These are phyloP conservation scores for Trifolium repens DNA, from an alignment of 306 rosid genomes.

Conservation along the genomic window DNA sequence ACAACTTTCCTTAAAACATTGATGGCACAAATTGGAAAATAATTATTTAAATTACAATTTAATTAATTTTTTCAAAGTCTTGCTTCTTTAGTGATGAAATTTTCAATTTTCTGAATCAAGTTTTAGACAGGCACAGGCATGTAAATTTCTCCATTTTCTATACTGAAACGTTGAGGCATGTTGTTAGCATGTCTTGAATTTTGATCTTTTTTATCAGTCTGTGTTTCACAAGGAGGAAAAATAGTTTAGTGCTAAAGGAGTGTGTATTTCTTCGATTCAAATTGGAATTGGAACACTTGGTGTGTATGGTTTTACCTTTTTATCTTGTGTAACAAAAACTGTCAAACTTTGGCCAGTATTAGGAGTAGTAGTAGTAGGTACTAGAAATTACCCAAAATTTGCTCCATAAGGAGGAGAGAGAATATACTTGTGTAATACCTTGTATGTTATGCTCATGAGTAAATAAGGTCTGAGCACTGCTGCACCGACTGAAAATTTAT, in stretches of 20 bases:
- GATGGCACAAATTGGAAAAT: conserved; percentile 25
- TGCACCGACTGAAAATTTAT: not conserved
- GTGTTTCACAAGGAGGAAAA: conserved; percentile 9
- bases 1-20: not conserved
- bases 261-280: conserved; percentile 5
- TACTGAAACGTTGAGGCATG: conserved; percentile 3
- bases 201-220: conserved; percentile 13
- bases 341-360: not conserved
- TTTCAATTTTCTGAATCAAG: conserved; percentile 20
- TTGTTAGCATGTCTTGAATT: conserved; percentile 21
- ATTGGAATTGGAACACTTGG: not conserved
- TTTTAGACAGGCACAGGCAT: conserved; percentile 33
- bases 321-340: not conserved
- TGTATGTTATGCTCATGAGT: conserved; percentile 24
- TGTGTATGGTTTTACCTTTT: not conserved
- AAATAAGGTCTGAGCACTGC: conserved; percentile 10
- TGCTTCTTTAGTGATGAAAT: not conserved
- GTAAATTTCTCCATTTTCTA: conserved; percentile 8
- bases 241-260: conserved; percentile 7
- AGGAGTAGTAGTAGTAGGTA: not conserved
- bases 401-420: not conserved
- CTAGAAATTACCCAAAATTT: not conserved
- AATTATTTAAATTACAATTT: conserved; percentile 1
- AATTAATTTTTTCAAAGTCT: not conserved
- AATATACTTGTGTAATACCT: conserved; percentile 23